These are phyloP conservation scores for Mrakia gelida DNA, from an alignment of 768 basidiomycete genomes.

Conservation along the genomic window DNA sequence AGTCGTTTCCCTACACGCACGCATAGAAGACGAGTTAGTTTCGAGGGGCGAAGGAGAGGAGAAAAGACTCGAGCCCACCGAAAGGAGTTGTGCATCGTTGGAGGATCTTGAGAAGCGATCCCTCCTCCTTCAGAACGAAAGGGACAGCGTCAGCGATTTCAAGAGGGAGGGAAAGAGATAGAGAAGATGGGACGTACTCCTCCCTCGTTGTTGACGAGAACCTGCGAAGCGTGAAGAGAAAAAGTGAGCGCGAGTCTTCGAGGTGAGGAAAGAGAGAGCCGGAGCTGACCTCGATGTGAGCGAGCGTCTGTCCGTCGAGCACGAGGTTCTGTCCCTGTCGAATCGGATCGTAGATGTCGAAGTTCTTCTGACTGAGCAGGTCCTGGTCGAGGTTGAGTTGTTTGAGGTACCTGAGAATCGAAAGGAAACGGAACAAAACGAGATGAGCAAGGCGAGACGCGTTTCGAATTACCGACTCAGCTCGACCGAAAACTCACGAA, in stretches of 20 bases:
- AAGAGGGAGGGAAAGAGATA: not conserved
- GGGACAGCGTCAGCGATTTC: not conserved
- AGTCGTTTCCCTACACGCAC: slow-evolving; percentile 70
- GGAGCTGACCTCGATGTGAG: slow-evolving; percentile 76
- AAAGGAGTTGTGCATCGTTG: slow-evolving; percentile 85
- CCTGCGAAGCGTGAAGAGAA: slow-evolving; percentile 43
- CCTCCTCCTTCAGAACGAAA: slow-evolving; percentile 57
- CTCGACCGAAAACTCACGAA: slow-evolving; percentile 54
- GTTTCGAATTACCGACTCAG: no score
- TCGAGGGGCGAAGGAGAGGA: slow-evolving; percentile 40
- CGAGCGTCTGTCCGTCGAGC: slow-evolving; percentile 89
- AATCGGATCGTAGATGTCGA: slow-evolving; percentile 96
- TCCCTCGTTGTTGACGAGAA: slow-evolving; percentile 88
- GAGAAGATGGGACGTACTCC: slow-evolving; percentile 43
- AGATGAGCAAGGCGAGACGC: not conserved
- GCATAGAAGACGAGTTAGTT: not conserved
- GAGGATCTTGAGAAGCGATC: slow-evolving; percentile 76
- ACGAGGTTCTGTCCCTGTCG: slow-evolving; percentile 76
- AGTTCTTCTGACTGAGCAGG: slow-evolving; percentile 90
- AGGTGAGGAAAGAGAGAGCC: not conserved
- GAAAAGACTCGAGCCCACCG: slow-evolving; percentile 84
- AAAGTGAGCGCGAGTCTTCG: slow-evolving; percentile 7
- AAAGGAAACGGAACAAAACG: not conserved
- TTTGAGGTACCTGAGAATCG: slow-evolving; percentile 63
- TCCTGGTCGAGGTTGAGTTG: slow-evolving; percentile 95